These are phyloP conservation scores for Hyaloscypha hepaticicola DNA, from an alignment of 495 filamentous ascomycete genomes.

Conservation along the genomic window DNA sequence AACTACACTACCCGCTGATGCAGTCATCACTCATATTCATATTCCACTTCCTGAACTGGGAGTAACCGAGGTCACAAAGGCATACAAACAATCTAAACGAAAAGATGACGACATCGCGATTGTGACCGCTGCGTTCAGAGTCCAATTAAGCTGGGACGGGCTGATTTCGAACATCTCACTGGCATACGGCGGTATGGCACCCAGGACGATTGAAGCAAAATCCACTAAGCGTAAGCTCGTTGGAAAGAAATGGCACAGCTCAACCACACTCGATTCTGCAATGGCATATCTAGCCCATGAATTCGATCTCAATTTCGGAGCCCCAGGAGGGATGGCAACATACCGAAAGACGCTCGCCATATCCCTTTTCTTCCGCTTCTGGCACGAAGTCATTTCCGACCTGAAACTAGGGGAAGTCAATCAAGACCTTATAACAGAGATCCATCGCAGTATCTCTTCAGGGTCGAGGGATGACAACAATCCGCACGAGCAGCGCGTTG, in stretches of 20 bases:
- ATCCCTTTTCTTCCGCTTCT: conserved; percentile 70
- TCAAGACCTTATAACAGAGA: conserved; percentile 54
- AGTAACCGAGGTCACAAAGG: conserved; percentile 52
- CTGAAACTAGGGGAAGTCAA: conserved; percentile 44
- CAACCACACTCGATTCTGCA: conserved; percentile 62
- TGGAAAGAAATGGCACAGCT: conserved; percentile 65
- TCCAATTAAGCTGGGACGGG: conserved; percentile 54
- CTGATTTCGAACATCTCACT: conserved; percentile 59
- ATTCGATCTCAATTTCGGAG: conserved; percentile 69
- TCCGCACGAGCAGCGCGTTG: conserved; percentile 40
- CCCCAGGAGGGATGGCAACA: conserved; percentile 78
- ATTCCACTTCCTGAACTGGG: conserved; percentile 10
- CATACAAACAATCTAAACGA: conserved; percentile 77
- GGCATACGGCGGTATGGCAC: conserved; percentile 75
- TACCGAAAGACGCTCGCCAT: conserved; percentile 73
- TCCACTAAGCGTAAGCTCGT: conserved; percentile 56
- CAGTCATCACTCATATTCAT: conserved; percentile 44
- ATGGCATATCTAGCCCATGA: conserved; percentile 70
- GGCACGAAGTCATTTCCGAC: conserved; percentile 59
- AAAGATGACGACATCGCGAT: conserved; percentile 86
- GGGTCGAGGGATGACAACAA: conserved; percentile 53
- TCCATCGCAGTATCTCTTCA: conserved; percentile 58
- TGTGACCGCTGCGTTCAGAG: conserved; percentile 67
- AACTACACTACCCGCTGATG: conserved; percentile 37
- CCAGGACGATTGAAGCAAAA: conserved; percentile 69